A percentile compares a stretch with the other conserved stretches of the same genome.
phyloP scores from a whole-genome alignment of 202 grass and related monocot species.

The Cymbopogon flexuosus region DNA sequence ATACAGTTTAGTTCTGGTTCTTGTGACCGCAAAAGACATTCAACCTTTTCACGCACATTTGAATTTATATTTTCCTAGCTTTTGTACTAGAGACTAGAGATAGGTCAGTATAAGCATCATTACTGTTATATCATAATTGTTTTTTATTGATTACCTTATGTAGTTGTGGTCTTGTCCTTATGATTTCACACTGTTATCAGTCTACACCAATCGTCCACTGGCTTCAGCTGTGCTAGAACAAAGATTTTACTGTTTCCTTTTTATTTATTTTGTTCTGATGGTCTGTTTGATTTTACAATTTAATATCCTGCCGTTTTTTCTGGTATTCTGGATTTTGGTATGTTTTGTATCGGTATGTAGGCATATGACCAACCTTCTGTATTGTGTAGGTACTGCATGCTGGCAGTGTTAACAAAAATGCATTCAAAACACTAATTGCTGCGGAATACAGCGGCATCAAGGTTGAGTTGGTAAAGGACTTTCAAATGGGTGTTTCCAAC shows the following conservation, averaged over 20 bases:
- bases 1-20: background rate
- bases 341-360: background rate
- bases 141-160: background rate
- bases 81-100: background rate
- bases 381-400: constrained; percentile 22
- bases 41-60: background rate
- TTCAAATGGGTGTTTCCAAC: constrained; percentile 84
- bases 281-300: background rate
- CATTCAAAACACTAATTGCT: constrained; percentile 64
- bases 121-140: background rate
- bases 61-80: background rate
- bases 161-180: background rate
- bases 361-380: background rate
- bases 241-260: background rate
- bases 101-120: background rate
- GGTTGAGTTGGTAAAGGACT: constrained; percentile 61
- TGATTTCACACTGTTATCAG: background rate
- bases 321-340: background rate
- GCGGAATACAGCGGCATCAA: constrained; percentile 61
- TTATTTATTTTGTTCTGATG: background rate
- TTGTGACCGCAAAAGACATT: background rate
- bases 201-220: background rate
- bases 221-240: background rate
- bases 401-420: constrained; percentile 59
- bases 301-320: background rate